Percentiles rank a stretch among this genome's conserved stretches.
These are phyloP conservation scores for Dalechampia spathulata DNA, from an alignment of 441 rosid species.

Conservation along the genomic window DNA sequence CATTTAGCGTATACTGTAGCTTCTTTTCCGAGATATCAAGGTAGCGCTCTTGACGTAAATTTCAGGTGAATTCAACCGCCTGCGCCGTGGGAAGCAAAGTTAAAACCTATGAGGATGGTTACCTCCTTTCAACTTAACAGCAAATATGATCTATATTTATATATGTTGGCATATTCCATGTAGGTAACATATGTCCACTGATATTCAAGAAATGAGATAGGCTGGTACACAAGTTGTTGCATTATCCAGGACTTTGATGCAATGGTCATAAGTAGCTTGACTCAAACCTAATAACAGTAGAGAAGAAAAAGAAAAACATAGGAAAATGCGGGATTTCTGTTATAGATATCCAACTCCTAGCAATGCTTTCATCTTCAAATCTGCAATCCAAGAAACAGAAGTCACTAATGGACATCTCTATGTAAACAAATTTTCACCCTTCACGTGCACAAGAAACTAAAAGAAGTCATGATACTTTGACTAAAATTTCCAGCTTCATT, in stretches of 20 bases:
- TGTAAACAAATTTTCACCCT: constrained; percentile 13
- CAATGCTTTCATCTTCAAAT: constrained; percentile 34
- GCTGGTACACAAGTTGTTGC: constrained; percentile 11
- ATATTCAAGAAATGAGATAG: background rate
- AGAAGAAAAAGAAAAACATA: background rate
- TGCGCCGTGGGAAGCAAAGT: too few relatives aligned
- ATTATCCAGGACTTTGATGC: constrained; percentile 2
- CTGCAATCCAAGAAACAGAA: constrained; percentile 35
- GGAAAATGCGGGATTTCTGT: too few relatives aligned
- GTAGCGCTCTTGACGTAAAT: too few relatives aligned
- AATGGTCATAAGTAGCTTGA: background rate
- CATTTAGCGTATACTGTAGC: background rate
- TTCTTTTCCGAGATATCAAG: background rate
- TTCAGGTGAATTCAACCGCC: too few relatives aligned
- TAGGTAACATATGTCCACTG: constrained; percentile 8
- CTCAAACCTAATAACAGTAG: constrained; percentile 9
- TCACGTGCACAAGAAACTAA: constrained; percentile 14
- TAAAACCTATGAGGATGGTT: too few relatives aligned
- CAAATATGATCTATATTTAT: too few relatives aligned
- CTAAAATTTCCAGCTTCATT: background rate
- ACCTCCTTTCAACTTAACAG: too few relatives aligned
- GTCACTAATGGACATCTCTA: background rate
- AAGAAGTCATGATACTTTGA: too few relatives aligned
- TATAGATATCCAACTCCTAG: constrained; percentile 2
- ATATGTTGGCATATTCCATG: constrained; percentile 15